Evolutionary conservation across 1,284 basidiomycete genomes (phyloP).

Genomic region (Microbotryomycetes sp.): DNA sequence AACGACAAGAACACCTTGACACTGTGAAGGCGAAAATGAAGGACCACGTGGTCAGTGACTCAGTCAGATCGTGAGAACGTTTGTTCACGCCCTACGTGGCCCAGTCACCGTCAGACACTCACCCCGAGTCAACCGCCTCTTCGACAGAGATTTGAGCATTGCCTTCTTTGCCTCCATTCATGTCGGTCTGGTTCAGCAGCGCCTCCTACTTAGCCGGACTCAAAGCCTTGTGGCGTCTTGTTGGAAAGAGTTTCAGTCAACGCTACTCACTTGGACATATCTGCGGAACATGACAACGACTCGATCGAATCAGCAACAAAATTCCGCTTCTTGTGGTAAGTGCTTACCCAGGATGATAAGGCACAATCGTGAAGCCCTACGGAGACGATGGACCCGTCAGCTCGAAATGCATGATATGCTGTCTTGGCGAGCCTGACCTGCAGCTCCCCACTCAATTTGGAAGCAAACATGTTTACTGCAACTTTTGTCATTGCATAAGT

Average conservation of each 20-base stretch:
- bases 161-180: constrained; percentile 14
- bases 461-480: constrained; percentile 13
- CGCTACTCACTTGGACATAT: not conserved
- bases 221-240: not conserved
- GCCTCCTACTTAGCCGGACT: not conserved
- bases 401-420: not conserved
- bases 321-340: too few relatives aligned
- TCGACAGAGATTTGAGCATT: constrained; percentile 7
- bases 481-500: constrained; percentile 6
- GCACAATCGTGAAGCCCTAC: constrained; percentile 8
- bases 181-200: constrained; percentile 12
- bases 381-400: not conserved
- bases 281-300: not conserved
- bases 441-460: constrained; percentile 6
- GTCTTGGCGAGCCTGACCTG: not conserved
- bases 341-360: constrained; percentile 16
- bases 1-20: constrained; percentile 14
- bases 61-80: not conserved
- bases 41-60: not conserved
- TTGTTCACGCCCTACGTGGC: not conserved
- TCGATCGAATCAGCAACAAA: too few relatives aligned
- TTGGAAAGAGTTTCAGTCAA: too few relatives aligned
- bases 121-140: not conserved
- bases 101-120: not conserved
- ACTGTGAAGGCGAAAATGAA: not conserved